These are phyloP conservation scores for Anthracocystis walkeri DNA, from an alignment of 1,284 basidiomycete genomes.

Conservation along the genomic window DNA sequence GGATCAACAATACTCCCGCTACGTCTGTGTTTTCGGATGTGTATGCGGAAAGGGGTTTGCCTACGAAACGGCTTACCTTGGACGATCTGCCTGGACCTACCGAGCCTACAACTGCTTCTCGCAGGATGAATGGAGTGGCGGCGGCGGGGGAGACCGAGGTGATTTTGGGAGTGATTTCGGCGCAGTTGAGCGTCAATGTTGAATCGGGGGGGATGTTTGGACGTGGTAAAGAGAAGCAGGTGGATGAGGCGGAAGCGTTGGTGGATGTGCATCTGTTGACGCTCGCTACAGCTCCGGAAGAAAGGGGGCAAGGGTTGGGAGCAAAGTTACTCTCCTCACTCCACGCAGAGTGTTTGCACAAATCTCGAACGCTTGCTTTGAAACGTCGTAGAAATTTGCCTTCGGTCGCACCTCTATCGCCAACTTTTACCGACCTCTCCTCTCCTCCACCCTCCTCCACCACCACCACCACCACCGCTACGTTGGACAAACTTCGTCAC, in stretches of 20 bases:
- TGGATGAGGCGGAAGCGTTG: slow-evolving; percentile 19
- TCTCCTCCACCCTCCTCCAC: too few relatives aligned
- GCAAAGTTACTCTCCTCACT: slow-evolving; percentile 49
- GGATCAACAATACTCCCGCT: slow-evolving; percentile 52
- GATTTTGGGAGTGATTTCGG: slow-evolving; percentile 60
- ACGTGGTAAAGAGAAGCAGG: background rate
- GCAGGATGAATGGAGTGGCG: background rate
- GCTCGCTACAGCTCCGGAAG: slow-evolving; percentile 50
- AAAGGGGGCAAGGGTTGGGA: slow-evolving; percentile 60
- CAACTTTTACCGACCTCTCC: slow-evolving; percentile 26
- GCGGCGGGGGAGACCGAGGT: slow-evolving; percentile 43
- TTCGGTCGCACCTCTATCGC: slow-evolving; percentile 8
- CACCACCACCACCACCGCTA: too few relatives aligned
- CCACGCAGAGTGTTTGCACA: slow-evolving; percentile 44
- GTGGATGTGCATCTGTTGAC: slow-evolving; percentile 59
- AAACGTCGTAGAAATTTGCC: slow-evolving; percentile 10
- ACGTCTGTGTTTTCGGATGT: slow-evolving; percentile 48
- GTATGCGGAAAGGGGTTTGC: slow-evolving; percentile 31
- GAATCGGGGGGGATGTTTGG: too few relatives aligned
- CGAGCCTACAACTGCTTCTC: slow-evolving; percentile 15
- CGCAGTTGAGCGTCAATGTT: slow-evolving; percentile 8
- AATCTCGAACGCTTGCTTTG: slow-evolving; percentile 27
- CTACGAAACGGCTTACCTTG: slow-evolving; percentile 8
- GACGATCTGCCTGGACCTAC: slow-evolving; percentile 56
- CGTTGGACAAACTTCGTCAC: background rate